Evolutionary conservation across 306 rosid species (phyloP), one percentile per base, ranked within the genome.

Genomic region (Boehmeria nivea): DNA sequence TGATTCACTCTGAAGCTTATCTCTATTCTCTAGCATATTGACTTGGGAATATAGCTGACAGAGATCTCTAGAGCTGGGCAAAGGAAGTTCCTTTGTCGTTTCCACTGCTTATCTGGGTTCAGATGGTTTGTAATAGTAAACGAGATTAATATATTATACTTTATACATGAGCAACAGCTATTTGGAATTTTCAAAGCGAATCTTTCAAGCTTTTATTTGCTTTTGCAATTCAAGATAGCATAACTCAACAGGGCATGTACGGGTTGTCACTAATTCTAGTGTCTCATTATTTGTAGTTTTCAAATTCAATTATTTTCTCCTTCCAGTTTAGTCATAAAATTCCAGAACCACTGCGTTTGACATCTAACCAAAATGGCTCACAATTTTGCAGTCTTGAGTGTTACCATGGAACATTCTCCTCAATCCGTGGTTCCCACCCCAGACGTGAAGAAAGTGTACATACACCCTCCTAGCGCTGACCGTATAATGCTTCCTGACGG

Each of bases 401-500:
- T 75, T 18, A 74, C 65, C 53, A 62, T 17, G 42, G 84, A 78
- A 60, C 54, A 26, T 31, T 57, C 66, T 68, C 8, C 64, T 46
- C 6, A 43, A 3, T 16, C 59, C 3, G 43, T 20, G 42, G 15
- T 53, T 46, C 63, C 81, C 19, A 37, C 51, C 13, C 68, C 70
- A 16, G 57, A 34, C 26, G n/a, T 72, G 12, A 91, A 87, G 72
- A 76, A 78, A 53, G 77, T 84, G 17, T 72, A 59, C 70, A 19
- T 80, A 33, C 93, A 80, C 75, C 96, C 96, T 62, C 81, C 89
- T 19, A 74, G 91, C 60, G 98, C 98, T 40, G 48, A 42, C 48
- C 89, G 84, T 21, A 26, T 80, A 20, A 38, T 78, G 81, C 96
- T 91, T 77, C 96, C 87, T 0, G 98, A 91, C 70, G 96, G 98